Evolutionary conservation across 208 protist genomes (phyloP), one percentile per base, ranked within the genome.

Genomic region (Phytomonas sp.): DNA sequence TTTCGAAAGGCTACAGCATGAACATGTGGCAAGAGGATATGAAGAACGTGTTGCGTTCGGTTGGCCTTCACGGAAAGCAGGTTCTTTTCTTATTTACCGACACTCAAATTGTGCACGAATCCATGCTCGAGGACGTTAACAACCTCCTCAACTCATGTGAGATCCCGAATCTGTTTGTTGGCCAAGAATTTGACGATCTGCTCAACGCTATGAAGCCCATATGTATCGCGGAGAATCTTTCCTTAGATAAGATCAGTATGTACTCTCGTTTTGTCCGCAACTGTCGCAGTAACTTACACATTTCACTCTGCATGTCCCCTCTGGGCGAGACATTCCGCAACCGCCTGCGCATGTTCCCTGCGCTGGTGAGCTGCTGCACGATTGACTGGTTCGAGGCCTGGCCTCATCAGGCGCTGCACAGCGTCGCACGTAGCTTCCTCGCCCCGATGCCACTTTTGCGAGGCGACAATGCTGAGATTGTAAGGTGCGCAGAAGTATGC

Each of bases 331-430:
- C 85, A 4, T 99, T 99, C 86, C 87, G 97, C 34, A 93, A 76
- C 36, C 85, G 98, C 32, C 87, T 99, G 15, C 89, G 98, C 70
- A 98, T 98, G 91, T 99, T 99, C 80, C 98, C 98, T 5, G 97
- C 98, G 4, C 79, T 99, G 6, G 96, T 99, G 51, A 99, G 98
- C 76, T 99, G 97, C 83, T 99, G 97, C 76, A 99, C 98, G 0
- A 99, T 99, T 75, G 98, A 99, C 77, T 99, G 98, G 98, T 99
- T 99, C 79, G 87, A 87, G 17, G 89, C 92, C 59, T 99, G 98
- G 98, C 97, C 97, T 31, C 79, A 87, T 34, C 89, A 99, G 70
- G 97, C 98, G 20, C 83, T 99, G 20, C 68, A 76, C 40, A 95
- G 88, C 68, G 98, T 99, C 26, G 97, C 98, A 17, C 70, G 77